Evolutionary conservation across 2,329 filamentous ascomycete genomes (phyloP).

Genomic region (Paecilomyces niveus): DNA sequence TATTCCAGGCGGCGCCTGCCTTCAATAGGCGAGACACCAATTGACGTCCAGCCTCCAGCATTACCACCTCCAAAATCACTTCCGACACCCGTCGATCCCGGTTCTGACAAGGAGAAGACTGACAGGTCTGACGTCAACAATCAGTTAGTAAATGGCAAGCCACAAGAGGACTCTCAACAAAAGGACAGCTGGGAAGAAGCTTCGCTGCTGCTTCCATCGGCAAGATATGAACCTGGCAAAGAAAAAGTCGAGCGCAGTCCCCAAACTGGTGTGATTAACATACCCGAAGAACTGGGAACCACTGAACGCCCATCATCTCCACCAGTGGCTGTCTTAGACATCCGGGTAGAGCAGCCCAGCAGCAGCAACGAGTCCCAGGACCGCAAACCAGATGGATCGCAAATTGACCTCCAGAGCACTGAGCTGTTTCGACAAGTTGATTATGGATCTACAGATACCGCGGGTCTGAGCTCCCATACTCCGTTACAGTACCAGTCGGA

Average conservation of each 20-base stretch:
- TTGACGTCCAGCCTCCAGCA: constrained; percentile 40
- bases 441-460: constrained; percentile 32
- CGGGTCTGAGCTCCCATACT: constrained; percentile 52
- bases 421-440: constrained; percentile 47
- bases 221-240: constrained; percentile 37
- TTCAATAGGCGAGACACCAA: constrained; percentile 66
- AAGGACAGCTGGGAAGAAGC: constrained; percentile 15
- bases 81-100: constrained; percentile 39
- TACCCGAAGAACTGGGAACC: constrained; percentile 53
- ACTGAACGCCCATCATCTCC: constrained; percentile 60
- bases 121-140: constrained; percentile 18
- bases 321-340: constrained; percentile 56
- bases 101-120: constrained; percentile 41
- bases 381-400: constrained; percentile 69
- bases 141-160: constrained; percentile 19
- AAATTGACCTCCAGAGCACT: constrained; percentile 47
- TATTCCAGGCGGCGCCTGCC: constrained; percentile 61
- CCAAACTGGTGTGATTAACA: constrained; percentile 59
- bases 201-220: constrained; percentile 36
- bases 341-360: constrained; percentile 53
- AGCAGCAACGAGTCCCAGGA: constrained; percentile 58
- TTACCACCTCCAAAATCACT: constrained; percentile 35
- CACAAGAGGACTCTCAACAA: constrained; percentile 5
- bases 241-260: constrained; percentile 40
- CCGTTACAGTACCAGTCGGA: constrained; percentile 46